Evolutionary conservation across 371 early-diverging fungal species (phyloP), one percentile per base, ranked within the genome.

Genomic region (Rhizopus sp.): DNA sequence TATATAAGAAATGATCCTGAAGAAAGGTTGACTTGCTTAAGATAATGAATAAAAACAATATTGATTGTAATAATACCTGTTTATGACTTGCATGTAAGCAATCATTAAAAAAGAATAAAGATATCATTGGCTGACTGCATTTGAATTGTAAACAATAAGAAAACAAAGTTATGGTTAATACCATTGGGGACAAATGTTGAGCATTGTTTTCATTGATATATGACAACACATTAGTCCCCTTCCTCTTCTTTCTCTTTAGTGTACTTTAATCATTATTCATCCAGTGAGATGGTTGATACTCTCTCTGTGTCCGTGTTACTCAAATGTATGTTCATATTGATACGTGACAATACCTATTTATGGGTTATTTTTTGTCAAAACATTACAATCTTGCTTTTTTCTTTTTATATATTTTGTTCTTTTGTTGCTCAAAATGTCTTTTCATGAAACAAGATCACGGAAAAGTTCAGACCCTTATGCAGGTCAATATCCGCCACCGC

Each of bases 401-500:
- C n/a, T n/a, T n/a, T n/a, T n/a, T n/a, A n/a, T n/a, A 35, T 48
- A 41, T 55, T 38, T 33, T 33, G 17, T 45, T 17, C 3, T 7
- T 48, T 15, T 12, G 7, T 31, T 34, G 44, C 37, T 53, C 40
- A 16, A 37, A 44, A 16, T 33, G n/a, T 46, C 16, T 17, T 31
- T 9, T 37, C 38, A 37, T 34, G 42, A 50, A 7, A 12, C 34
- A 50, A 35, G 23, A 35, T 29, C 9, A 42, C 30, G 17, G 33
- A 51, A 35, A 50, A 42, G 31, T n/a, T 50, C 58, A 33, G 72
- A 71, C 55, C 68, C 68, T 42, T 71, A 71, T 56, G 68, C 72
- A 39, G 72, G 72, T 8, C 68, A 71, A 47, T 71, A 71, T 47
- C 72, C 72, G 38, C 55, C 64, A 5, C 71, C 71, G 0, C 64